Conservation (phyloP, 192 early-diverging fungal genomes). For the Dispira simplex region DNA sequence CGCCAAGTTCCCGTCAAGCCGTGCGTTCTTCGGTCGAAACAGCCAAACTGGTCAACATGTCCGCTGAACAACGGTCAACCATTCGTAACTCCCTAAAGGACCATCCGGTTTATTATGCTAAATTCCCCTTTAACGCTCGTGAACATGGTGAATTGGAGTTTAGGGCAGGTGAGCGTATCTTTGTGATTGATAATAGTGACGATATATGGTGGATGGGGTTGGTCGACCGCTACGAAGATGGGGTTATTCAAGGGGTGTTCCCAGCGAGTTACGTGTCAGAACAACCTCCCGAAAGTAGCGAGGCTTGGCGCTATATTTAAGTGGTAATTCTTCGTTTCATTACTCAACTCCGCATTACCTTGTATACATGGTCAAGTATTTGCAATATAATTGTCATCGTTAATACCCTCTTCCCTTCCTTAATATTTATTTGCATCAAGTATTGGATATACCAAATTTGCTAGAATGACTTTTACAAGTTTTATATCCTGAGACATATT, state of each 20-base stretch:
- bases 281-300: conserved; percentile 18
- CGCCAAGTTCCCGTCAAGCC: not conserved
- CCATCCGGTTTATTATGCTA: conserved; percentile 46
- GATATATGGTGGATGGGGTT: conserved; percentile 78
- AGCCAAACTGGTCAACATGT: not conserved
- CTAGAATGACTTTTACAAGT: no score
- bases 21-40: conserved; percentile 3
- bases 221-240: conserved; percentile 38
- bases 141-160: conserved; percentile 62
- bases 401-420: no score
- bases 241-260: conserved; percentile 54
- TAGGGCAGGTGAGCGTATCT: conserved; percentile 44
- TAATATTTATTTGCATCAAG: no score
- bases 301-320: conserved; percentile 12
- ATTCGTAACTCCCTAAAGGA: conserved; percentile 34
- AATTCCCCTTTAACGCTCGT: conserved; percentile 54
- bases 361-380: no score
- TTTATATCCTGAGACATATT: no score
- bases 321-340: not conserved
- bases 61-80: conserved; percentile 8
- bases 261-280: conserved; percentile 57
- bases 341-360: not conserved
- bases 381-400: no score
- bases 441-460: no score
- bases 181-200: conserved; percentile 62